Evolutionary conservation across 306 rosid genomes (phyloP), one percentile per base, ranked within the genome.

Genomic region (Trifolium repens): DNA sequence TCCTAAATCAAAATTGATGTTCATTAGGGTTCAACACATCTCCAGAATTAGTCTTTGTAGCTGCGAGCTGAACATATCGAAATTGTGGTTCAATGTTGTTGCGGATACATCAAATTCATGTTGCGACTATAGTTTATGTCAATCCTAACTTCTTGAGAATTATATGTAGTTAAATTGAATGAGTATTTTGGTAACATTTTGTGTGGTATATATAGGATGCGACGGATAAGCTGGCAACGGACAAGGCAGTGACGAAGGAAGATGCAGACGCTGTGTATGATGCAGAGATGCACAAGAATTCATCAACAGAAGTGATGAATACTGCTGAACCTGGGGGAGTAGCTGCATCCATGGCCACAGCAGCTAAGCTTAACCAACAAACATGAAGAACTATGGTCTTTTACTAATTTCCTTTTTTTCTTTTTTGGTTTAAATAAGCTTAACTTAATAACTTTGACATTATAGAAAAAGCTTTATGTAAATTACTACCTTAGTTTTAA

Each of bases 201-300:
- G n/a, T 50, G 57, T 50, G 57, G 24, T n/a, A 49, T 5, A 50
- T 44, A 14, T 27, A 67, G 84, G 84, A 78, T 76, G 84, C 81
- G 0, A 62, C 76, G 39, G 79, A 68, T 62, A 76, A 67, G 76
- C 50, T 84, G 52, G 5, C 39, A 0, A 10, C 2, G 13, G 82
- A 82, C 17, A 82, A 50, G 59, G 64, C 69, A n/a, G 85, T 82
- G 77, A 82, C 85, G 0, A 68, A 32, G 27, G 85, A 82, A 52
- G 85, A 82, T 68, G 82, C 80, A 0, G 82, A 82, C 0, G 85
- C 77, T 4, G 85, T 82, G 77, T 43, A 67, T 59, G 77, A 79
- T 0, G 80, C 82, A 22, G 82, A 82, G 79, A 67, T 57, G 59
- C 67, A 71, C 69, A 67, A 69, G 53, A 44, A 53, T 16, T 9